Percentiles rank a stretch among this genome's conserved stretches.
phyloP scores from a whole-genome alignment of 768 basidiomycete species.

The Phlebiopsis flavidoalba region DNA sequence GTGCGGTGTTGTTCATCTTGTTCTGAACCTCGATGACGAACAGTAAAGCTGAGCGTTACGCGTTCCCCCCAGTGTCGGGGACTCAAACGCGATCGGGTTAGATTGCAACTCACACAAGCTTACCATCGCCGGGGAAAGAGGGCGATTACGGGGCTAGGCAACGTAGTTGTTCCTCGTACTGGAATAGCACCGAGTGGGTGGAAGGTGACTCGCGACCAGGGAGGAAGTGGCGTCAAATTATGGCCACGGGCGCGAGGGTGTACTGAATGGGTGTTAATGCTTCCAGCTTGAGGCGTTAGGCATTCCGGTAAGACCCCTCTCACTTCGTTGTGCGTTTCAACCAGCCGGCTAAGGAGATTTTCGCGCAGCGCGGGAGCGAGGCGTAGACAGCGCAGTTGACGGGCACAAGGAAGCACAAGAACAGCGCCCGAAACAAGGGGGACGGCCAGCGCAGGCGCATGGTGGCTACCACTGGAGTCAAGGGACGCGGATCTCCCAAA shows the following conservation, averaged over 20 bases:
- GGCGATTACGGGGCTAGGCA: too few relatives aligned
- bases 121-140: too few relatives aligned
- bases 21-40: background rate
- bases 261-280: too few relatives aligned
- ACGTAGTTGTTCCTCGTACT: too few relatives aligned
- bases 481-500: background rate
- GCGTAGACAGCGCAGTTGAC: conserved; percentile 4
- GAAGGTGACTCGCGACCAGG: conserved; percentile 2
- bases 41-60: background rate
- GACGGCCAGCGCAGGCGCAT: conserved; percentile 5
- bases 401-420: background rate
- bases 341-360: background rate
- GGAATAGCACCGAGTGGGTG: conserved; percentile 1
- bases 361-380: background rate
- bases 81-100: background rate
- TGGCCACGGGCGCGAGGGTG: conserved; percentile 2
- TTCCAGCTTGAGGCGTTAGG: conserved; percentile 2
- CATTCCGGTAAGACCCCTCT: conserved; percentile 3
- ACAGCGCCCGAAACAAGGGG: conserved; percentile 1
- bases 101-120: background rate
- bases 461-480: background rate
- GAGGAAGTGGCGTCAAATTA: conserved; percentile 4
- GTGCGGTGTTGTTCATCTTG: background rate
- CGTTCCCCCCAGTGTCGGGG: too few relatives aligned
- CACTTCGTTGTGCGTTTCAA: conserved; percentile 3